Conservation (phyloP, 495 filamentous ascomycete genomes). For the Lepidopterella palustris region DNA sequence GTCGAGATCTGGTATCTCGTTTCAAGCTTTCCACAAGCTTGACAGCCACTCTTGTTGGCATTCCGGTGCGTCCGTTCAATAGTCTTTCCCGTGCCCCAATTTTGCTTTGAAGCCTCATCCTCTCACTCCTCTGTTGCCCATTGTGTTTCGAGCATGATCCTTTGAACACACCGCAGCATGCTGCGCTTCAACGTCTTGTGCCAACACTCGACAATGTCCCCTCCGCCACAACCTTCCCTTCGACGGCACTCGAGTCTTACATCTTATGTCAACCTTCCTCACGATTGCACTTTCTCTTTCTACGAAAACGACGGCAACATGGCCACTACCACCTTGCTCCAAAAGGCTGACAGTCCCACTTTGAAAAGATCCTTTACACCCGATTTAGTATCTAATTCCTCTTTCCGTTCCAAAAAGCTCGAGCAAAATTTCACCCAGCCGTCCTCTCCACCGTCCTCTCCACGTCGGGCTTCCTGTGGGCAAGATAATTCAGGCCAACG, state of each 20-base stretch:
- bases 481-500: neutral
- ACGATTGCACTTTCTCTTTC: neutral
- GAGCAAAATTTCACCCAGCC: conserved; percentile 14
- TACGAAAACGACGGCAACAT: conserved; percentile 10
- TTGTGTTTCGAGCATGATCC: neutral
- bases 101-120: neutral
- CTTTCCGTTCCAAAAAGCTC: conserved; percentile 26
- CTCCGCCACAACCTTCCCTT: neutral
- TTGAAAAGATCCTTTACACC: conserved; percentile 31
- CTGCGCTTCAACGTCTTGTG: neutral
- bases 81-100: conserved; percentile 21
- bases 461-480: neutral
- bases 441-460: neutral
- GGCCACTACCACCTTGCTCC: conserved; percentile 19
- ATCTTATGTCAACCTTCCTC: neutral
- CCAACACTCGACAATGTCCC: neutral
- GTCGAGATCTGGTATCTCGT: conserved; percentile 32
- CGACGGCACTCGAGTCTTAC: neutral
- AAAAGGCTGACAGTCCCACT: conserved; percentile 32
- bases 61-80: conserved; percentile 20
- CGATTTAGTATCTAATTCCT: conserved; percentile 24
- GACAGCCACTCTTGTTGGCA: conserved; percentile 15
- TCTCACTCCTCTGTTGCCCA: conserved; percentile 7
- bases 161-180: neutral
- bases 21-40: conserved; percentile 21